Evolutionary conservation across 1,139 yeast genomes (phyloP), one percentile per base, ranked within the genome.

Genomic region (Yarrowia galli): DNA sequence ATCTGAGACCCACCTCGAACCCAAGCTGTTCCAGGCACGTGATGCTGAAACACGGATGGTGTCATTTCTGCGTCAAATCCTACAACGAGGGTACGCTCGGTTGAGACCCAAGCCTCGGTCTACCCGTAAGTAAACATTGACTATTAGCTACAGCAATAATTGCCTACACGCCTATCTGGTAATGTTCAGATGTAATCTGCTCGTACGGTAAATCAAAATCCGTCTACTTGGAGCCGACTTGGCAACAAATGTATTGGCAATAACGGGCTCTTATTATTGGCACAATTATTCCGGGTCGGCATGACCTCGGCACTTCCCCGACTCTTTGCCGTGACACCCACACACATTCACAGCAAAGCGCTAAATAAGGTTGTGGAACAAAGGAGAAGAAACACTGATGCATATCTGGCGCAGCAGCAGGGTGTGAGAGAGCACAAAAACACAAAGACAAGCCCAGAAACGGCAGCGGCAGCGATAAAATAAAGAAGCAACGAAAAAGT

Each of bases 341-440:
- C 53, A 28, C 42, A 51, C 56, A 18, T 51, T 51, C 58, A 35
- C 58, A 35, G 58, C 56, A 51, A 51, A 15, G 8, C 32, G n/a
- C 18, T 18, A 2, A 8, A 22, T 35, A 49, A 8, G n/a, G 56
- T 49, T 49, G 23, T 13, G n/a, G 25, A 49, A 49, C 56, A 49
- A 49, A 18, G 56, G 13, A 18, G n/a, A 28, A 28, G 38, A n/a
- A 28, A 28, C 6, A 2, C 13, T 9, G 23, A 12, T 51, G 56
- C 56, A 51, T 51, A 5, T 9, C 10, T 2, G 58, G 22, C 43
- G 58, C 42, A 15, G 58, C 58, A 51, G 58, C 43, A 51, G 28
- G 15, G 43, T 20, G 3, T 9, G 23, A 8, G 10, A 28, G 9
- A 28, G 32, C 8, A 10, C 32, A 22, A 22, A 51, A 35, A 15